Evolutionary conservation across 164 flowering plant genomes (phyloP).

Genomic region (Vitis vinifera): DNA sequence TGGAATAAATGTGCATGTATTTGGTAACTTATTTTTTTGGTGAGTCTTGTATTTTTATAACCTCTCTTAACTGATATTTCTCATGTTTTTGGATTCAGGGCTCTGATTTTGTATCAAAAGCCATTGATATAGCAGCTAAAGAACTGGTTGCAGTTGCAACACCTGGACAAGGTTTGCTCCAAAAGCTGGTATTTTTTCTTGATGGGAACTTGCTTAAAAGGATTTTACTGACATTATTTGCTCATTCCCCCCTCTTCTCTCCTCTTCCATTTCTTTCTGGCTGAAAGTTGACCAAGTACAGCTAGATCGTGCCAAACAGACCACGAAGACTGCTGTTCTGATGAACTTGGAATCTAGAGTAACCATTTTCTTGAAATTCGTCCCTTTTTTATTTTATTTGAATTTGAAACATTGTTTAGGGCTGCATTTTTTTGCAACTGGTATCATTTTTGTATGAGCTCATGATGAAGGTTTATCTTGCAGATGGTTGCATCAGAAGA

Average conservation of each 20-base stretch:
- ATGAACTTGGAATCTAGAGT: constrained; percentile 93
- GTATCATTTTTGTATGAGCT: background rate
- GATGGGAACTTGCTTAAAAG: background rate
- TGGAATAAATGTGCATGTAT: too few relatives aligned
- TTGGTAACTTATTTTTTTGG: too few relatives aligned
- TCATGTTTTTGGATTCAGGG: constrained; percentile 33
- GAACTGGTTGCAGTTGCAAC: constrained; percentile 66
- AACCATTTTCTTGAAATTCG: background rate
- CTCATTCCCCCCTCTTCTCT: background rate
- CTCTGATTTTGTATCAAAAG: constrained; percentile 51
- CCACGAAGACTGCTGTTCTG: constrained; percentile 78
- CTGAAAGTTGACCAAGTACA: constrained; percentile 50
- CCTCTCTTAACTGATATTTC: background rate
- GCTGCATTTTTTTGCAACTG: background rate
- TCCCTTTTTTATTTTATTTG: background rate
- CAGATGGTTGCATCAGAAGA: constrained; percentile 92
- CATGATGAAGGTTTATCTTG: constrained; percentile 8
- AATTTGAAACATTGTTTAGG: background rate
- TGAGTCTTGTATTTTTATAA: too few relatives aligned
- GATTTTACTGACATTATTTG: constrained; percentile 1
- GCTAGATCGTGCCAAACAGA: constrained; percentile 79
- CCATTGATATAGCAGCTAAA: constrained; percentile 63
- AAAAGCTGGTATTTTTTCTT: background rate
- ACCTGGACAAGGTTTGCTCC: constrained; percentile 56
- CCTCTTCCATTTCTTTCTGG: background rate